Evolutionary conservation across 306 rosid genomes (phyloP), one percentile per base, ranked within the genome.

Genomic region (Hippophae rhamnoides): DNA sequence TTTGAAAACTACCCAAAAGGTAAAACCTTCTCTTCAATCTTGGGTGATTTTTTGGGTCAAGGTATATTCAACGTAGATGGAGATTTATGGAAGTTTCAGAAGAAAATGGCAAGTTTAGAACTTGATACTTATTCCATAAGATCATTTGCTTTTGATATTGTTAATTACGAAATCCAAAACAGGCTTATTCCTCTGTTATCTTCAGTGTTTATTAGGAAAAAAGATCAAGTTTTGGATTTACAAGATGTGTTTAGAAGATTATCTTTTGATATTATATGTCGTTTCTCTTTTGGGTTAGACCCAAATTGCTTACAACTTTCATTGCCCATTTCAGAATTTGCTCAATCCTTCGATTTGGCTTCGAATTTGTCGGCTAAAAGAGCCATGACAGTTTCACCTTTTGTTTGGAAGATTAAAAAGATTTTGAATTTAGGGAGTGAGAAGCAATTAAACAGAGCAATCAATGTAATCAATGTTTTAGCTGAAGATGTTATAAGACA

Each of bases 51-150:
- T 69, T 67, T 88, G 3, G 96, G 96, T 1, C 74, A 78, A 7
- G 96, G 96, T 0, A 88, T 88, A 13, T 88, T 88, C 86, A 88
- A 88, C 82, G 94, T 82, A 41, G 96, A 88, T 52, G 96, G 96
- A 5, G 82, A 88, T 1, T 41, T 31, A 2, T 87, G 96, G 96
- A 71, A 51, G 50, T 87, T 87, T 10, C 96, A 87, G 68, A 76
- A 71, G 51, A 82, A 80, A 66, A 78, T 88, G 82, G 89, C 89
- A 3, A 70, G 76, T 31, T 45, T 72, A 5, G 94, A 82, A 67
- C 87, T 88, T 12, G 75, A 56, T 61, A 70, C 65, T 27, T 23
- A 43, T 52, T 86, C 89, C 7, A 67, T 82, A 25, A 68, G 76
- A 41, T 73, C 87, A 0, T 86, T 72, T 14, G 89, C 89, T 1